phyloP scores from a whole-genome alignment of 371 early-diverging fungal species.

The Saksenaea vasiformis region DNA sequence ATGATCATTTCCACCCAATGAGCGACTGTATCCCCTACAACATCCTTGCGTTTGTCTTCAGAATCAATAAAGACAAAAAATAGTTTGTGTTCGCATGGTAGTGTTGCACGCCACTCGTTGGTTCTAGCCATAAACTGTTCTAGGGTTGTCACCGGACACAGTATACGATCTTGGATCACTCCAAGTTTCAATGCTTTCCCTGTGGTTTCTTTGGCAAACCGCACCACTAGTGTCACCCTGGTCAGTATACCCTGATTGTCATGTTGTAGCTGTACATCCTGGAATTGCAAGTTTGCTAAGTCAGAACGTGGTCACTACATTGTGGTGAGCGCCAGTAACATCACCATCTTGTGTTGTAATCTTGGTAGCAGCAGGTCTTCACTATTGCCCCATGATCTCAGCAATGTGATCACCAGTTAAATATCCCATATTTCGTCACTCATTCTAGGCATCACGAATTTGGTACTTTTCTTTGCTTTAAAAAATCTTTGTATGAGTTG shows the following conservation, averaged over 20 bases:
- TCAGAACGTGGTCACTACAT: constrained; percentile 25
- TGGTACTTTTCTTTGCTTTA: not conserved
- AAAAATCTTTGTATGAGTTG: not conserved
- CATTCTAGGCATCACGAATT: not conserved
- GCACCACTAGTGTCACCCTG: not conserved
- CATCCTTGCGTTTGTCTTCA: no score
- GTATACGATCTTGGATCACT: not conserved
- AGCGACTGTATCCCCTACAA: no score
- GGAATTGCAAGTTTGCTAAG: constrained; percentile 14
- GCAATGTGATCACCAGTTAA: not conserved
- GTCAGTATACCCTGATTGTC: not conserved
- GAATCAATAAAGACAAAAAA: no score
- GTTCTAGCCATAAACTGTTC: no score
- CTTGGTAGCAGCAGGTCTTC: not conserved
- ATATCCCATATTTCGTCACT: not conserved
- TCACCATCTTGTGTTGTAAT: constrained; percentile 20
- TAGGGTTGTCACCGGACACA: no score
- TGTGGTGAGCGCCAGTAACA: constrained; percentile 12
- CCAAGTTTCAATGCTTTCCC: not conserved
- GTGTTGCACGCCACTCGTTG: no score
- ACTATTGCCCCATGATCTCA: not conserved
- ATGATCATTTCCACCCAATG: no score
- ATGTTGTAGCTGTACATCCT: constrained; percentile 3
- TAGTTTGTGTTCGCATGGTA: no score
- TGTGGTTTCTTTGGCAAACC: not conserved